Base-by-base conservation (phyloP, 1,284 basidiomycete genomes). In the Volvariella surrecta region DNA sequence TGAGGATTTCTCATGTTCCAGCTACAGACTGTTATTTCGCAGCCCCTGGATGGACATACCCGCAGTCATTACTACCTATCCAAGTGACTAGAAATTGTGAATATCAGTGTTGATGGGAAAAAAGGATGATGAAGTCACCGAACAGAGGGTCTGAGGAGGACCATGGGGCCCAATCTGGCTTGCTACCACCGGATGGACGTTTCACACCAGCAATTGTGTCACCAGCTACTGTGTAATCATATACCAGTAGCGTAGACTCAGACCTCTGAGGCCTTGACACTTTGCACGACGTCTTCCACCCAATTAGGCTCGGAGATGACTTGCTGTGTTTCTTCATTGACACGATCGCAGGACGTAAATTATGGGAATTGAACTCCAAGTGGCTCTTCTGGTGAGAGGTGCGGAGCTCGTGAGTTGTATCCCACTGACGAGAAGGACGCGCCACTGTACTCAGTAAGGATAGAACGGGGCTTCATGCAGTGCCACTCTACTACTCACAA, bases 51-150 rank as follows among this genome's bases (percentile, higher is more conserved):
- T n/a, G 24, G 32, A 21, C 68, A 44, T 54, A 77, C 72, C 62
- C 73, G 60, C 72, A 72, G 55, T 82, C 78, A 49, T 82, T 81
- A 42, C 80, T 79, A 0, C 79, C 79, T 45, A 79, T 60, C 77
- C 77, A 82, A 4, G 71, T 75, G 13, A 76, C 78, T 81, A 37
- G 21, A 19, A 32, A 42, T 18, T 37, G 20, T 28, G 24, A 28
- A 11, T 11, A 39, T 9, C 34, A 10, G 39, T 22, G 6, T 42
- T 43, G 31, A 47, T 24, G 22, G 7, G 24, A 28, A 31, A 16
- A 30, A 15, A n/a, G 37, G 11, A 17, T 31, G 3, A n/a, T 19
- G 35, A 9, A 54, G 67, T 55, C 49, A 76, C 74, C 55, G 50
- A 76, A 77, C 0, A 78, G 56, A 1, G 73, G 59, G 43, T 70